Evolutionary conservation across 2,329 filamentous ascomycete species (phyloP).

Genomic region (Hawksworthiomyces lignivorus): DNA sequence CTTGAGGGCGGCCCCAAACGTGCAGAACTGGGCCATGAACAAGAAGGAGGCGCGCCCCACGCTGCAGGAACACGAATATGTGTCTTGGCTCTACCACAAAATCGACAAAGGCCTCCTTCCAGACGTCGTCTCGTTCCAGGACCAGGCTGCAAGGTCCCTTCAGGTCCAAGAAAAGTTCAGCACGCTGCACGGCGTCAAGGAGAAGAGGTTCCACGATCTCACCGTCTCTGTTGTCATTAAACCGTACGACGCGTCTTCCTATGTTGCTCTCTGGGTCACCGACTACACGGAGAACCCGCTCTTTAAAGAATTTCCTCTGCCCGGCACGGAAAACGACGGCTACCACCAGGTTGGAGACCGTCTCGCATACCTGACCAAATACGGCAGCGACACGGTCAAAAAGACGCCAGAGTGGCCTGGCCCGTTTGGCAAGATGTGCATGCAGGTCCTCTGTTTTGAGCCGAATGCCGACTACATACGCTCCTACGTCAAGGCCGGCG

Average conservation of each 20-base stretch:
- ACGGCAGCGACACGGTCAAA: background rate
- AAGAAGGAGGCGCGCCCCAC: slow-evolving; percentile 12
- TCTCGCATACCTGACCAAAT: slow-evolving; percentile 42
- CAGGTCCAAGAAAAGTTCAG: slow-evolving; percentile 50
- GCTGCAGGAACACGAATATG: slow-evolving; percentile 32
- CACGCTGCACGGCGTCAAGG: slow-evolving; percentile 55
- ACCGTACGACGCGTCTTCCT: slow-evolving; percentile 36
- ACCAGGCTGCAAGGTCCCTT: slow-evolving; percentile 28
- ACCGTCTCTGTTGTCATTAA: slow-evolving; percentile 60
- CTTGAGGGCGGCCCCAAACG: slow-evolving; percentile 27
- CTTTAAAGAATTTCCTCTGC: slow-evolving; percentile 47
- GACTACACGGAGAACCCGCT: slow-evolving; percentile 69
- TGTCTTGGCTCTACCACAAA: slow-evolving; percentile 39
- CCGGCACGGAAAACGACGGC: slow-evolving; percentile 27
- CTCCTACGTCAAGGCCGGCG: slow-evolving; percentile 45
- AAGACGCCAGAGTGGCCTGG: slow-evolving; percentile 52
- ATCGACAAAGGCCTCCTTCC: slow-evolving; percentile 38
- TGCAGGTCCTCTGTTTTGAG: slow-evolving; percentile 65
- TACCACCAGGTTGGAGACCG: slow-evolving; percentile 35
- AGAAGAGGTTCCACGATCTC: slow-evolving; percentile 56
- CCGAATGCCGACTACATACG: slow-evolving; percentile 56
- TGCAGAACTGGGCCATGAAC: background rate
- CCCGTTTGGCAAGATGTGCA: slow-evolving; percentile 62
- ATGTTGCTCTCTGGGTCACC: slow-evolving; percentile 61
- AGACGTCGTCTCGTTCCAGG: slow-evolving; percentile 33